A percentile compares a stretch with the other conserved stretches of the same genome.
phyloP scores from a whole-genome alignment of 305 asterid genomes.

The Rubia balearica region DNA sequence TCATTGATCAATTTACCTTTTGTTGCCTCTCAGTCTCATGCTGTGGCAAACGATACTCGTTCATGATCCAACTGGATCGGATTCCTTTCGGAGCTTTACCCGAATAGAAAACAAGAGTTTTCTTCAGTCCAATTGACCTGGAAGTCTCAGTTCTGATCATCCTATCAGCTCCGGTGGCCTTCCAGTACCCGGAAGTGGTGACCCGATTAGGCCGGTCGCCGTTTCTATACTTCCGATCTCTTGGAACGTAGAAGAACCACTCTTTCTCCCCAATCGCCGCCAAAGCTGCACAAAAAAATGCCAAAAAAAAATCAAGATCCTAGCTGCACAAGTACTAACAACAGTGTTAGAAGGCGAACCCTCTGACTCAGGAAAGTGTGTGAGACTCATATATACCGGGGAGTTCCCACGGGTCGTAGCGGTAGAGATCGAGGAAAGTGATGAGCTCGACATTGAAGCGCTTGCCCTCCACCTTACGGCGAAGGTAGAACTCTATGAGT shows the following conservation, averaged over 20 bases:
- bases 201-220: constrained; percentile 93
- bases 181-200: constrained; percentile 89
- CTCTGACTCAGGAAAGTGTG: neutral
- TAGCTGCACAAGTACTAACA: neutral
- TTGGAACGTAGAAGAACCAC: constrained; percentile 88
- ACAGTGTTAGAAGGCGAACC: neutral
- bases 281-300: constrained; percentile 38
- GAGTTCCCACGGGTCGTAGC: constrained; percentile 95
- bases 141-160: constrained; percentile 58
- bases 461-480: constrained; percentile 93
- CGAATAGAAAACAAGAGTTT: constrained; percentile 87
- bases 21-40: constrained; percentile 77
- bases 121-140: constrained; percentile 70
- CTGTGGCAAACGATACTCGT: constrained; percentile 82
- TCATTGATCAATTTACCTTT: constrained; percentile 37
- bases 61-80: constrained; percentile 88
- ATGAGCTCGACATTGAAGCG: constrained; percentile 88
- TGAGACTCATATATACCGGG: constrained; percentile 44
- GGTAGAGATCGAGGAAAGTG: constrained; percentile 84
- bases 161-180: constrained; percentile 89
- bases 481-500: constrained; percentile 84
- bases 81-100: constrained; percentile 91
- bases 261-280: constrained; percentile 95
- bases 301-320: neutral
- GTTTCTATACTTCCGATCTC: constrained; percentile 76